phyloP scores from a whole-genome alignment of 2,329 filamentous ascomycete genomes.

The Basipetospora sp. region DNA sequence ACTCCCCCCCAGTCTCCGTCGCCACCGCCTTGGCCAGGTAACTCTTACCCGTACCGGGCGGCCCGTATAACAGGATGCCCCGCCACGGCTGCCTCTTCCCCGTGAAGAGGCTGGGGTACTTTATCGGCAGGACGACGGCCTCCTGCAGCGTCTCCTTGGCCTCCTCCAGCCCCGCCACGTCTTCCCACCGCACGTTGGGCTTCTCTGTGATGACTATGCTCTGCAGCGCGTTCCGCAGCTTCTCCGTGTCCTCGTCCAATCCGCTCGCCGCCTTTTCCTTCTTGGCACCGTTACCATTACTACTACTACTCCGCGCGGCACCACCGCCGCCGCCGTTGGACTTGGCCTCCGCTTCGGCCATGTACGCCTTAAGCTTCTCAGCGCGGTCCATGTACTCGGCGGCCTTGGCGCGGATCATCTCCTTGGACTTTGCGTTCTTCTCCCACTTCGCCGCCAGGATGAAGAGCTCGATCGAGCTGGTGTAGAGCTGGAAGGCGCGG shows the following conservation, averaged over 20 bases:
- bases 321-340: slow-evolving; percentile 54
- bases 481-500: slow-evolving; percentile 91
- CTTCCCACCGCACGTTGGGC: slow-evolving; percentile 94
- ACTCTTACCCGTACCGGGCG: slow-evolving; percentile 92
- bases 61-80: slow-evolving; percentile 88
- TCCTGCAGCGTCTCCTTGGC: slow-evolving; percentile 97
- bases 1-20: slow-evolving; percentile 96
- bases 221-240: slow-evolving; percentile 75
- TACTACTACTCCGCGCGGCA: slow-evolving; percentile 43
- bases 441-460: slow-evolving; percentile 99
- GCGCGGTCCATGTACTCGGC: slow-evolving; percentile 97
- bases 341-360: slow-evolving; percentile 59
- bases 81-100: slow-evolving; percentile 98
- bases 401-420: slow-evolving; percentile 91
- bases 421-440: slow-evolving; percentile 93
- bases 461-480: slow-evolving; percentile 89
- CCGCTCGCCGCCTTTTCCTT: slow-evolving; percentile 48
- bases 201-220: slow-evolving; percentile 90
- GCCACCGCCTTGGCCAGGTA: slow-evolving; percentile 95
- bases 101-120: slow-evolving; percentile 90
- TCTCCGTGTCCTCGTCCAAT: slow-evolving; percentile 85
- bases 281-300: slow-evolving; percentile 53
- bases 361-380: slow-evolving; percentile 89
- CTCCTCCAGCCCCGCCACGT: slow-evolving; percentile 83
- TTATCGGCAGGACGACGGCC: slow-evolving; percentile 92